These are phyloP conservation scores for Aquilaria sinensis DNA, from an alignment of 345 rosid species.

Conservation along the genomic window DNA sequence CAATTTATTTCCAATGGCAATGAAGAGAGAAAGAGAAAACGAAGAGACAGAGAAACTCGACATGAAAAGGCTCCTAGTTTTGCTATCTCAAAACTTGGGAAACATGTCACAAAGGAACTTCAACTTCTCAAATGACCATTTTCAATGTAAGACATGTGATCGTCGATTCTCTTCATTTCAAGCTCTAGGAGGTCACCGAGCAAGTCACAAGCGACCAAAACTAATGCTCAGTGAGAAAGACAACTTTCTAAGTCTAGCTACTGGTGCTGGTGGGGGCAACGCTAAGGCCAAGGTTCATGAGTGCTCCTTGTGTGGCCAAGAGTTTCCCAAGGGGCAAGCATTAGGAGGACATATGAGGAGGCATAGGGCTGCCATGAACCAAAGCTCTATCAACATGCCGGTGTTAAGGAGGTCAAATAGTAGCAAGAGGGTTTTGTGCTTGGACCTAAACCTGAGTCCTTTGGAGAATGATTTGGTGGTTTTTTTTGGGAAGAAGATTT, in stretches of 20 bases:
- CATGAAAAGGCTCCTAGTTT: conserved; percentile 37
- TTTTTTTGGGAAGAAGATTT: conserved; percentile 36
- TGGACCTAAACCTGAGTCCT: conserved; percentile 77
- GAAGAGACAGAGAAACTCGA: conserved; percentile 35
- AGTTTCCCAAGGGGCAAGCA: conserved; percentile 64
- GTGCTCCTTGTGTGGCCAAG: conserved; percentile 57
- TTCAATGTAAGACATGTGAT: conserved; percentile 69
- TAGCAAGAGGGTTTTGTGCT: conserved; percentile 37
- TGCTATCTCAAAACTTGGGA: conserved; percentile 31
- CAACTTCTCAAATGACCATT: conserved; percentile 9
- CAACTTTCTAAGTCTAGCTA: not conserved
- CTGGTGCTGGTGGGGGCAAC: not conserved
- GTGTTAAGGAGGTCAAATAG: conserved; percentile 47
- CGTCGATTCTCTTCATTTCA: conserved; percentile 61
- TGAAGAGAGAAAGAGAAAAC: conserved; percentile 44
- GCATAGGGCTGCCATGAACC: conserved; percentile 30
- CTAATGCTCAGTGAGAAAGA: conserved; percentile 7
- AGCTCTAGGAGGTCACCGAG: conserved; percentile 75
- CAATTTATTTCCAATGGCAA: conserved; percentile 2
- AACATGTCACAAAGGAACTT: conserved; percentile 11
- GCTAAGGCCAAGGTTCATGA: conserved; percentile 32
- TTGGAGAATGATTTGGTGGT: conserved; percentile 65
- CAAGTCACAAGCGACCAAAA: conserved; percentile 63
- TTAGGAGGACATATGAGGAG: conserved; percentile 79
- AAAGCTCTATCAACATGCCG: conserved; percentile 24